Evolutionary conservation across 2,329 filamentous ascomycete species (phyloP), one percentile per base, ranked within the genome.

Genomic region (Ophiostoma quercus): DNA sequence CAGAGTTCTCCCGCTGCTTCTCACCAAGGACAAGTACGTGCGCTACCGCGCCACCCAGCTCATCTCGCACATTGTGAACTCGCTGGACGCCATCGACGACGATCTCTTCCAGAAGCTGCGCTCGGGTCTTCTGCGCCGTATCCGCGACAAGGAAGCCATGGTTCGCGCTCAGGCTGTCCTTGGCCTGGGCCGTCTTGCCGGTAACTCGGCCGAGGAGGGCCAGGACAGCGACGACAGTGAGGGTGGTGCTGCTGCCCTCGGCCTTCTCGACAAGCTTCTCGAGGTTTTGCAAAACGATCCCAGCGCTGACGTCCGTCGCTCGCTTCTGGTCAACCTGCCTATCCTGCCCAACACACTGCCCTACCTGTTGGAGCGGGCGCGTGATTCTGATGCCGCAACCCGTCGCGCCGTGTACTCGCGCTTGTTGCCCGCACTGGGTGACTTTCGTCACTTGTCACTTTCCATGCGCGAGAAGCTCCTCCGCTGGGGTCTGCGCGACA

Each of bases 391-490:
- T 78, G 85, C 92, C 3, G 85, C 89, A 6, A 98, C 94, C 3
- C 85, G 95, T 71, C 85, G 94, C 71, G 90, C 92, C 11, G 85
- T 99, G 1, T 99, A 98, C 77, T 90, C 94, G 0, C 88, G 91
- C 47, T 84, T 99, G 7, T 82, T 99, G 5, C 95, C 95, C 1
- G 91, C 91, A 0, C 83, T 99, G 0, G 95, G 94, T 14, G 95
- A 99, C 79, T 99, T 99, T 80, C 88, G 95, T 69, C 92, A 97
- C 79, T 82, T 99, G 68, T 97, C 93, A 12, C 84, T 99, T 32
- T 92, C 91, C 1, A 96, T 98, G 89, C 86, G 95, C 76, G 95
- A 99, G 79, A 98, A 98, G 79, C 84, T 99, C 41, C 85, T 99
- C 37, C 88, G 95, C 54, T 99, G 95, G 95, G 95, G 95, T 67